phyloP scores from a whole-genome alignment of 805 yeast genomes.

The Naumovozyma castellii region DNA sequence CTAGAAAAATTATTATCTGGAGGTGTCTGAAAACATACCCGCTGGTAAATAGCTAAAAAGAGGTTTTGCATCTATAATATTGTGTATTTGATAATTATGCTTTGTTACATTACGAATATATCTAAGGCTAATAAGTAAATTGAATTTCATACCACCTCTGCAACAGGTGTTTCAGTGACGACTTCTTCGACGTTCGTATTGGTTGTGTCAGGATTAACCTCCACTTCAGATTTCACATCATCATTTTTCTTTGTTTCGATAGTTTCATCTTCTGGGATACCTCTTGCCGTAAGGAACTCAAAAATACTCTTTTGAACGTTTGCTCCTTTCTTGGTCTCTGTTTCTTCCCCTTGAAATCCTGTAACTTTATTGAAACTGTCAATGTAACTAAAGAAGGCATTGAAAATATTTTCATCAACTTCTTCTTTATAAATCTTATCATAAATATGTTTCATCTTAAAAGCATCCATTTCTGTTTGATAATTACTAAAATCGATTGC shows the following conservation, averaged over 20 bases:
- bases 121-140: neutral
- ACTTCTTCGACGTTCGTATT: neutral
- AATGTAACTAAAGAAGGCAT: constrained; percentile 84
- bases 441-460: constrained; percentile 81
- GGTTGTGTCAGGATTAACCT: neutral
- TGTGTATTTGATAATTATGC: neutral
- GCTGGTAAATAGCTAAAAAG: neutral
- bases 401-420: constrained; percentile 74
- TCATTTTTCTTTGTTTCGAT: neutral
- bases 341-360: constrained; percentile 42
- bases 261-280: constrained; percentile 29
- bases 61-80: neutral
- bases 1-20: constrained; percentile 48
- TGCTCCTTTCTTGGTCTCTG: constrained; percentile 23
- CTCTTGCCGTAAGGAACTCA: constrained; percentile 36
- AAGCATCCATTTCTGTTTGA: constrained; percentile 64
- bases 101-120: neutral
- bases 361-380: constrained; percentile 57
- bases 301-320: constrained; percentile 29
- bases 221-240: neutral
- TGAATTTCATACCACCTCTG: too few relatives aligned
- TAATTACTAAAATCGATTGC: constrained; percentile 59
- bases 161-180: neutral
- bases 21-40: constrained; percentile 8
- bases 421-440: constrained; percentile 90